Evolutionary conservation across 805 yeast genomes (phyloP), one percentile per base, ranked within the genome.

Genomic region (Candida boleticola): DNA sequence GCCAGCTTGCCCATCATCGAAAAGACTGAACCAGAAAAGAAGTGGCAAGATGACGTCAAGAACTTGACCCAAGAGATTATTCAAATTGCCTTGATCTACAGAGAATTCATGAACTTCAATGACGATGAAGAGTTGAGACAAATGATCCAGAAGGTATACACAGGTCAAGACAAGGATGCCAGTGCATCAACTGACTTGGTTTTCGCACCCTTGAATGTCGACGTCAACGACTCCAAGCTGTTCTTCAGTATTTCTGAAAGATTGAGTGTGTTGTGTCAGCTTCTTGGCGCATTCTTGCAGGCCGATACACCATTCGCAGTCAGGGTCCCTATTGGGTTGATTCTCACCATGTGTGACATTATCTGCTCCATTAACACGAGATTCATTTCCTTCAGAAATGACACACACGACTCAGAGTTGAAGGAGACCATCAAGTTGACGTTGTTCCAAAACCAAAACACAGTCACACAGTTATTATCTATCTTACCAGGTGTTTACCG

Each of bases 281-380:
- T 67, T 22, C 48, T 68, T 27, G 37, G 39, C 43, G 83, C 42
- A 40, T 85, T 47, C 48, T 57, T 43, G 61, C 61, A 73, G 3
- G 65, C 78, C 5, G 74, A 79, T 20, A 80, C 89, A 1, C 78
- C 76, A 31, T 73, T 68, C 50, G 66, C 80, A 10, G 73, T 82
- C 6, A 68, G 73, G 46, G 71, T 85, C 5, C 93, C 95, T 2
- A 48, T 87, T 11, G 90, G 92, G 1, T 52, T 64, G 35, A 55
- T 84, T 2, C 54, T 83, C 4, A 56, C 68, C 6, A 45, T 82
- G 37, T 65, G 72, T 18, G 89, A 84, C 51, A 62, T 81, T 10
- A 53, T 83, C 13, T 60, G 78, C 44, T 71, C 82, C 14, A 60
- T 87, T 44, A 79, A 82, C 48, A 61, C 74, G 11, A 76, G 71